Evolutionary conservation across 176 grass and related monocot species (phyloP), one percentile per base, ranked within the genome.

Genomic region (Calamus simplicifolius): DNA sequence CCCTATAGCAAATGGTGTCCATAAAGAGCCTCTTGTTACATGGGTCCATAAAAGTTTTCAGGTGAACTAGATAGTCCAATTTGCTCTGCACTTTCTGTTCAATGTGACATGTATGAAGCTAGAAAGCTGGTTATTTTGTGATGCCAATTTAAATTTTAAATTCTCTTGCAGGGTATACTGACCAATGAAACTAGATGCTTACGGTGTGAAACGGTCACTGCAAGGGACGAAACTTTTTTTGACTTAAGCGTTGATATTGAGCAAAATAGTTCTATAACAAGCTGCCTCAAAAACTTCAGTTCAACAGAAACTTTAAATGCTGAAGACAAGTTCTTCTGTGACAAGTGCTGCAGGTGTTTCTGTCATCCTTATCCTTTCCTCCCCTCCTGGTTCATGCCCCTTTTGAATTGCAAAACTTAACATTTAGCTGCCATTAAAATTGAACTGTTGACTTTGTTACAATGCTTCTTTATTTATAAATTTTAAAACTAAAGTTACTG

Each of bases 301-400:
- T 97, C 84, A 29, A 97, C 87, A 18, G 92, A 90, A 61, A 91
- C 92, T 62, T 87, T 90, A 72, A 96, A 96, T 78, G 87, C 93
- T 18, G 87, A 91, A 65, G 87, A 91, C 57, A 97, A 97, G 69
- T 97, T 92, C 77, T 96, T 96, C 66, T 97, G 93, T 72, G 87
- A 91, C 67, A 91, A 91, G 60, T 97, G 93, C 54, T 97, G 87
- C 87, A 97, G 92, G 87, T 95, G 72, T 50, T 6, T 43, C 19
- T 68, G 54, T 27, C 21, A 49, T 49, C 31, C 13, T 62, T 66
- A 21, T 61, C 56, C 67, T 19, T 52, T 18, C 73, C 73, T 17
- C 12, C 4, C 15, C 48, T 62, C 12, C 4, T 55, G 30, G 4
- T 38, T 38, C 31, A 38, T 38, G 31, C 31, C 31, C 10, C 10